These are phyloP conservation scores for Fagus crenata DNA, from an alignment of 306 rosid genomes.

Conservation along the genomic window DNA sequence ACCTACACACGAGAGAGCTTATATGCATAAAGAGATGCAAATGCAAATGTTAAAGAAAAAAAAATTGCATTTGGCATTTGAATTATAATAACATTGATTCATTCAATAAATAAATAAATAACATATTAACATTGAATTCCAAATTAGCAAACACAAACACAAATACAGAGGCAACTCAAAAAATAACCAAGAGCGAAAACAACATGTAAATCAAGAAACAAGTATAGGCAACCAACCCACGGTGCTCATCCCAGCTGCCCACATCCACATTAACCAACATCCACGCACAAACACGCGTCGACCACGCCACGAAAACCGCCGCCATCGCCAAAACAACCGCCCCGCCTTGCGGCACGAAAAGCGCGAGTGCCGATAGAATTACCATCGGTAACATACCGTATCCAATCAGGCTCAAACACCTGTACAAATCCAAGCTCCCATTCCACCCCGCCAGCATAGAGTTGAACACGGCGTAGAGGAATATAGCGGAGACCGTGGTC, in stretches of 20 bases:
- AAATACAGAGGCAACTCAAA: conserved; percentile 1
- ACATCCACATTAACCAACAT: conserved; percentile 7
- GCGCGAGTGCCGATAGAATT: conserved; percentile 29
- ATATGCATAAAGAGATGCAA: no score
- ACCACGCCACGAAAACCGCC: conserved; percentile 28
- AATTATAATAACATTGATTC: no score
- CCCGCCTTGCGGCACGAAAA: conserved; percentile 39
- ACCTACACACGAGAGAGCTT: no score
- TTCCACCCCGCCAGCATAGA: conserved; percentile 33
- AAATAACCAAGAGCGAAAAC: conserved; percentile 34
- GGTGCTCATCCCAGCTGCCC: conserved; percentile 37
- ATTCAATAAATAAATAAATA: no score
- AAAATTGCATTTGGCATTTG: neutral
- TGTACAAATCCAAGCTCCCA: conserved; percentile 30
- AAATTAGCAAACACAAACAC: neutral
- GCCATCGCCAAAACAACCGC: conserved; percentile 1
- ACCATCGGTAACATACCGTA: conserved; percentile 40
- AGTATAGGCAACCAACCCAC: conserved; percentile 32
- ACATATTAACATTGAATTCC: no score
- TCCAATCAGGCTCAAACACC: conserved; percentile 35
- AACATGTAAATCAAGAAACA: conserved; percentile 30
- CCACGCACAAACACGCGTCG: conserved; percentile 28
- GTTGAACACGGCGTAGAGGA: conserved; percentile 33
- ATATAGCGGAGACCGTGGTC: conserved; percentile 29
- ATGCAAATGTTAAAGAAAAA: no score